Conservation (phyloP, 345 rosid genomes). For the Excoecaria agallocha region DNA sequence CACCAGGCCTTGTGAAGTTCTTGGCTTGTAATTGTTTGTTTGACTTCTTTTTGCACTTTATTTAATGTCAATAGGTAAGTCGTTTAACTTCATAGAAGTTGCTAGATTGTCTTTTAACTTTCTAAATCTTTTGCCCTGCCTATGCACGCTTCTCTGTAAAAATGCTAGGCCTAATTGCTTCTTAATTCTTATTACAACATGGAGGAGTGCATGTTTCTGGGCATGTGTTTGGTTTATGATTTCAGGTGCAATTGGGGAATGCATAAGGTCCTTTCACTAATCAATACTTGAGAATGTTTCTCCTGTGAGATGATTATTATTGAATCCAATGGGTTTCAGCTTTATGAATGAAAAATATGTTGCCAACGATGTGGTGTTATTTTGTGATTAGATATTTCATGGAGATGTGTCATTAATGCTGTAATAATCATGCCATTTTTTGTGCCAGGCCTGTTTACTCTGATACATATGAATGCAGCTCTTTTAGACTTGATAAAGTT, state of each 20-base stretch:
- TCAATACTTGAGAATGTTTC: neutral
- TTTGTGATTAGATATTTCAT: neutral
- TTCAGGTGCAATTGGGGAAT: neutral
- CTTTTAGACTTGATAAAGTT: conserved; percentile 1
- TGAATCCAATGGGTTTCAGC: neutral
- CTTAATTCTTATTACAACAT: neutral
- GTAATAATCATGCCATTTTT: neutral
- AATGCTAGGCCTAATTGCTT: neutral
- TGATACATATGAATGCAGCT: neutral
- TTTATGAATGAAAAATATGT: neutral
- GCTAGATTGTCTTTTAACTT: neutral
- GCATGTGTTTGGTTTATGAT: neutral
- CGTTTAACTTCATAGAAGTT: neutral
- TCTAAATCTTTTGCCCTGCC: neutral
- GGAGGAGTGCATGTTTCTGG: neutral
- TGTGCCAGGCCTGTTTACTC: conserved; percentile 17
- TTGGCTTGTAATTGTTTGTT: neutral
- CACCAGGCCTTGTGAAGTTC: neutral
- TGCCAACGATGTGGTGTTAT: neutral
- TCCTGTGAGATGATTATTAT: neutral
- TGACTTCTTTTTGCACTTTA: neutral
- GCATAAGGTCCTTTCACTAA: neutral
- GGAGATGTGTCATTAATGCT: neutral
- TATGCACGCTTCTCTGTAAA: neutral
- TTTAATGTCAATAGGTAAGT: neutral